Conservation (phyloP, 208 protist genomes). For the Zelonia costaricensis region DNA sequence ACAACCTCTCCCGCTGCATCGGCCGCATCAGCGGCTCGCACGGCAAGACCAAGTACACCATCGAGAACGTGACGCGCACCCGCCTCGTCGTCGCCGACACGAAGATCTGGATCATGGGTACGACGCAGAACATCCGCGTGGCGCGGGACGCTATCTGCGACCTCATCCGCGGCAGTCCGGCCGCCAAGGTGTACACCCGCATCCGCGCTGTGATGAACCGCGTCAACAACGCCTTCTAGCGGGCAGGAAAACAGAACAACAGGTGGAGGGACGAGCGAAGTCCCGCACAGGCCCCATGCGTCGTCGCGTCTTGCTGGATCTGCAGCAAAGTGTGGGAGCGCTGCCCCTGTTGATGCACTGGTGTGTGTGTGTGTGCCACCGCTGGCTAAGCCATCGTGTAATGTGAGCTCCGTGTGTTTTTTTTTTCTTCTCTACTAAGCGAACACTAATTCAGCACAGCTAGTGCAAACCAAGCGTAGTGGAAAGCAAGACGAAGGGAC, state of each 20-base stretch:
- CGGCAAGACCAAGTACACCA: conserved; percentile 99
- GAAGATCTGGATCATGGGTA: conserved; percentile 98
- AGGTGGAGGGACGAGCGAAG: background rate
- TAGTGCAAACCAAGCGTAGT: no score
- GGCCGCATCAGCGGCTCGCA: conserved; percentile 99
- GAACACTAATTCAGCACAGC: no score
- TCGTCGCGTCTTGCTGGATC: no score
- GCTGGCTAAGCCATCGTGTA: no score
- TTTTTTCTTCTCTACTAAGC: no score
- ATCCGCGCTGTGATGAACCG: conserved; percentile 94
- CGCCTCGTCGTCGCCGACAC: conserved; percentile 99
- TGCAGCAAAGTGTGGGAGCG: no score
- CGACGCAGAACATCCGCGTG: conserved; percentile 97
- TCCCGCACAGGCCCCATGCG: no score
- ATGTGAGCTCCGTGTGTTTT: no score
- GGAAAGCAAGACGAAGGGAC: no score
- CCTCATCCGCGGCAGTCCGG: conserved; percentile 97
- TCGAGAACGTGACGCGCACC: conserved; percentile 99
- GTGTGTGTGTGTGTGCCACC: no score
- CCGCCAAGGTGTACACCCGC: conserved; percentile 97
- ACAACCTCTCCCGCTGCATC: conserved; percentile 97
- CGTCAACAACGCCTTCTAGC: conserved; percentile 95
- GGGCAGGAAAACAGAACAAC: background rate
- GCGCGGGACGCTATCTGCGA: conserved; percentile 97
- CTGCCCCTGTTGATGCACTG: no score